Evolutionary conservation across 352 stramenopile genomes (phyloP).

Genomic region (Globisporangium barbulae): DNA sequence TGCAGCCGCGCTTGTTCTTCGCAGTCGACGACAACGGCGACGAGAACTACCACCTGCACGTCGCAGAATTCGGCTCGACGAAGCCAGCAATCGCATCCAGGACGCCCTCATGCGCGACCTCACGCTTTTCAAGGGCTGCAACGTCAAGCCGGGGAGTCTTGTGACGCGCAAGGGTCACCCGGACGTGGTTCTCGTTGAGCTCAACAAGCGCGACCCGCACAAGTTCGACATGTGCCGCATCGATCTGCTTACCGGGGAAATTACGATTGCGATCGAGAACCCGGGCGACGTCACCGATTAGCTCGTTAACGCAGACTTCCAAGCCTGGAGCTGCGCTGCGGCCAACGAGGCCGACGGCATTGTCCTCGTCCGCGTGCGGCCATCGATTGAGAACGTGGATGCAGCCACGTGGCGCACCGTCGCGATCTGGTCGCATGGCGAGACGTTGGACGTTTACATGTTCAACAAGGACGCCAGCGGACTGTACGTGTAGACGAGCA

Average conservation of each 20-base stretch:
- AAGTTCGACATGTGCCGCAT: conserved; percentile 34
- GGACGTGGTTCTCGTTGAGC: conserved; percentile 29
- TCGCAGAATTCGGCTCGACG: conserved; percentile 29
- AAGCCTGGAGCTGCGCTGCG: conserved; percentile 20
- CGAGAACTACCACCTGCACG: conserved; percentile 45
- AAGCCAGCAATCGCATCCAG: conserved; percentile 18
- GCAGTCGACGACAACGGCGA: conserved; percentile 40
- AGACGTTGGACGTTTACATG: conserved; percentile 20
- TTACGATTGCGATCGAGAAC: conserved; percentile 28
- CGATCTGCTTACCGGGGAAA: conserved; percentile 25
- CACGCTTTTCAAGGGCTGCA: conserved; percentile 29
- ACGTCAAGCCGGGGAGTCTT: conserved; percentile 6
- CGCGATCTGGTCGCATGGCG: conserved; percentile 37
- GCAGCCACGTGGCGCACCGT: conserved; percentile 29
- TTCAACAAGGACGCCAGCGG: conserved; percentile 31
- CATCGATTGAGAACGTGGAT: conserved; percentile 15
- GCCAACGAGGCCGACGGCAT: conserved; percentile 22
- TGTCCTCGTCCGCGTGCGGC: conserved; percentile 25
- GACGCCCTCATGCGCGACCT: conserved; percentile 28
- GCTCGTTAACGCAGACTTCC: conserved; percentile 27
- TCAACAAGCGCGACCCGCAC: conserved; percentile 33
- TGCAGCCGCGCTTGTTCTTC: background rate
- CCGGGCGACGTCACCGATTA: conserved; percentile 26
- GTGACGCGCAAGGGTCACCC: conserved; percentile 23
- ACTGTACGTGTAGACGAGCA: conserved; percentile 36